These are phyloP conservation scores for Tremella yokohamensis DNA, from an alignment of 768 basidiomycete genomes.

Conservation along the genomic window DNA sequence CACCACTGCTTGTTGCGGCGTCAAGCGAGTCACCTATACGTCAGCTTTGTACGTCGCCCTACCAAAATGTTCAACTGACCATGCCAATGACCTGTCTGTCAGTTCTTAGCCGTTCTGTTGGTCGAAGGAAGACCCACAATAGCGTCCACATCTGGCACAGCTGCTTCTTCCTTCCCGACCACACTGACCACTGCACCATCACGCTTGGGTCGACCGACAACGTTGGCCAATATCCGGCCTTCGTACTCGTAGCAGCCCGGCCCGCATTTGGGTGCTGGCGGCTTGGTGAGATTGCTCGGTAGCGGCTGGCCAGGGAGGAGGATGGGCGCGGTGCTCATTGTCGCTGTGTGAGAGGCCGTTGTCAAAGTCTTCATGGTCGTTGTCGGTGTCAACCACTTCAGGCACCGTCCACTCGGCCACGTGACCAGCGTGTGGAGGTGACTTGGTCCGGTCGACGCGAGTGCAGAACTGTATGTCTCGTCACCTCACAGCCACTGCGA, in stretches of 20 bases:
- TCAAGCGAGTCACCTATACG: constrained; percentile 42
- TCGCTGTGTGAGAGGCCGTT: neutral
- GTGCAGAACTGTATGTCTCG: too few relatives aligned
- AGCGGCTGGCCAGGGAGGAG: constrained; percentile 48
- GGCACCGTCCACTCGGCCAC: too few relatives aligned
- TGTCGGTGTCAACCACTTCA: too few relatives aligned
- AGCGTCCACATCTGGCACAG: constrained; percentile 45
- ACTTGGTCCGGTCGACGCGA: too few relatives aligned
- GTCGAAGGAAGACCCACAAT: constrained; percentile 24
- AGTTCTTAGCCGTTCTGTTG: neutral
- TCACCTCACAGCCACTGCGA: neutral
- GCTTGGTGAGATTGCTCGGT: constrained; percentile 30
- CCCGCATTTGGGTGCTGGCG: constrained; percentile 43
- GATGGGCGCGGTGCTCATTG: constrained; percentile 9
- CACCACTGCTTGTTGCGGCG: constrained; percentile 49
- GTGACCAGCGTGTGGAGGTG: too few relatives aligned
- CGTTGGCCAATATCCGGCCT: constrained; percentile 42
- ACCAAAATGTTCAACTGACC: constrained; percentile 16
- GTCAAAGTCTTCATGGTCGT: too few relatives aligned
- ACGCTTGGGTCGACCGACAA: constrained; percentile 38
- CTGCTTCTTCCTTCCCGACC: constrained; percentile 39
- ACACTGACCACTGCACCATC: constrained; percentile 46
- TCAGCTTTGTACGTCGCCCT: neutral
- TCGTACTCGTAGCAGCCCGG: constrained; percentile 42
- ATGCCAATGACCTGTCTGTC: constrained; percentile 39